Evolutionary conservation across 148 eudicot genomes (phyloP).

Genomic region (Amaranthus palmeri): DNA sequence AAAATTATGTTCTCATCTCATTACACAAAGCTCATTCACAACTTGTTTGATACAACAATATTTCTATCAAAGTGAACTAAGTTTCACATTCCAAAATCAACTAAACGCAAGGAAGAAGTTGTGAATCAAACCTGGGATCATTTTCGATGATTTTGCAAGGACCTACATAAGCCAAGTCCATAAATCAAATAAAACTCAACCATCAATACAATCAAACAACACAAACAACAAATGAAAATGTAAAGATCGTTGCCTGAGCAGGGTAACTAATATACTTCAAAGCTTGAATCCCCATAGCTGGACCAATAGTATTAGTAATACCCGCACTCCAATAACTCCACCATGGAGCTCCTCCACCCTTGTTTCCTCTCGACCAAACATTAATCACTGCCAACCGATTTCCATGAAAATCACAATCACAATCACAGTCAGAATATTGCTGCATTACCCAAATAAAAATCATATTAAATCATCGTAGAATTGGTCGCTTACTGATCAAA

Average conservation of each 20-base stretch:
- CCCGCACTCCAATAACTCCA: constrained; percentile 99
- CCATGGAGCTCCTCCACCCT: constrained; percentile 89
- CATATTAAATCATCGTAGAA: neutral
- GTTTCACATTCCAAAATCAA: neutral
- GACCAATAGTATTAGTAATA: constrained; percentile 96
- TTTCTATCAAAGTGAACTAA: neutral
- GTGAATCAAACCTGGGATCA: constrained; percentile 71
- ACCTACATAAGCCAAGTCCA: constrained; percentile 44
- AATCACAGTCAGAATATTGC: neutral
- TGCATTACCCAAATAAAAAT: neutral
- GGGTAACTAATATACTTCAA: constrained; percentile 95
- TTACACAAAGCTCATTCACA: too few relatives aligned
- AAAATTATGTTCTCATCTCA: too few relatives aligned
- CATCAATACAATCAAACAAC: neutral
- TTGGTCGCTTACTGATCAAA: constrained; percentile 61
- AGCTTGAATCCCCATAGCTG: constrained; percentile 98
- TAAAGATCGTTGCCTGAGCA: constrained; percentile 42
- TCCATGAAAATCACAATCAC: neutral
- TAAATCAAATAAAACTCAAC: neutral
- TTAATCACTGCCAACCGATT: constrained; percentile 53
- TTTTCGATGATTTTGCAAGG: constrained; percentile 94
- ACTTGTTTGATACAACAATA: neutral
- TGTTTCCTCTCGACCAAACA: constrained; percentile 63
- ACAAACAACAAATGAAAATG: neutral
- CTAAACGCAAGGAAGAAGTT: neutral